Conservation (phyloP, 768 basidiomycete genomes). For the Pisolithus albus region DNA sequence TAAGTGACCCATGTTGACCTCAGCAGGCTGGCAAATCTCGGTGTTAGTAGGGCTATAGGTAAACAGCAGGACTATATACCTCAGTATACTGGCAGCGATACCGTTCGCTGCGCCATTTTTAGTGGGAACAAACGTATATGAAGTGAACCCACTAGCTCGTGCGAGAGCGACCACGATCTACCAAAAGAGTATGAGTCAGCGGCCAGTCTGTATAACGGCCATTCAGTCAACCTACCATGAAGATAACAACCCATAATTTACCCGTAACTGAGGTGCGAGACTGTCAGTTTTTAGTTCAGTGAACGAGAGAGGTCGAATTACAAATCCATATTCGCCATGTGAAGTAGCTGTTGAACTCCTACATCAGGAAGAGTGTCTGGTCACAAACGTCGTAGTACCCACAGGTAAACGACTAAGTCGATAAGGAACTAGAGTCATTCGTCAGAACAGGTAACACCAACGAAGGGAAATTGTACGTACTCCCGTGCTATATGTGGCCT, state of each 20-base stretch:
- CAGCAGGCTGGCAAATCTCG: neutral
- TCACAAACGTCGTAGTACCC: neutral
- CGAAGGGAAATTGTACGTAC: neutral
- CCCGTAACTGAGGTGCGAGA: neutral
- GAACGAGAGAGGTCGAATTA: neutral
- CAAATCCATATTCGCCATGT: slow-evolving; percentile 7
- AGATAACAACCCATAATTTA: slow-evolving; percentile 1
- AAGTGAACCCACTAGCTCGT: neutral
- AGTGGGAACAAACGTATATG: neutral
- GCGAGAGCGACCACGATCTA: neutral
- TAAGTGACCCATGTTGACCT: neutral
- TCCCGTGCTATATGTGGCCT: slow-evolving; percentile 1
- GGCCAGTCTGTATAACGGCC: neutral
- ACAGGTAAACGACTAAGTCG: slow-evolving; percentile 5
- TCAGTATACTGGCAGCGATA: neutral
- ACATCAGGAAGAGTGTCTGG: neutral
- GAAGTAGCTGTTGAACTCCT: slow-evolving; percentile 1
- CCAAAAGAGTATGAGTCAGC: neutral
- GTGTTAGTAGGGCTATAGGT: neutral
- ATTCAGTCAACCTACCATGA: slow-evolving; percentile 1
- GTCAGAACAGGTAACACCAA: neutral
- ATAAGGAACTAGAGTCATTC: neutral
- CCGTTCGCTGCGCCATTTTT: neutral
- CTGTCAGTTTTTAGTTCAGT: neutral
- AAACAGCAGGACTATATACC: neutral